Base-by-base conservation (phyloP, 495 filamentous ascomycete species). In the Penicillium maclennaniae region DNA sequence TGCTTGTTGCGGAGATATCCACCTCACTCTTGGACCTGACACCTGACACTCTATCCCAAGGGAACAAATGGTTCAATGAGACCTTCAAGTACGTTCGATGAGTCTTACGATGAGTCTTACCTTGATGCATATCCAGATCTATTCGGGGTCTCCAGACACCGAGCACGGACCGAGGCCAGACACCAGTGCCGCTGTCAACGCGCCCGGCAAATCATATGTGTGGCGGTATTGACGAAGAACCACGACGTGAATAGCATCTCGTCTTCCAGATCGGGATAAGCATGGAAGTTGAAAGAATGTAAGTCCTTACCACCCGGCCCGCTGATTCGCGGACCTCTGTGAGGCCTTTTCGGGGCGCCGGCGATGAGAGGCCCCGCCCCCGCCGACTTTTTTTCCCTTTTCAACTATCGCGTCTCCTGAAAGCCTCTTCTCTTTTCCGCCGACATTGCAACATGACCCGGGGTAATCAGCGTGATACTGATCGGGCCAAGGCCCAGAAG, bases 381-480 rank as follows among this genome's bases (percentile, higher is more conserved):
- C 31, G 31, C 34, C 39, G 39, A 37, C 45, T 49, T 43, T 49
- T 48, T 45, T 44, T 49, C 10, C 46, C 16, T 28, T 16, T 34
- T 23, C 28, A 42, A 7, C 10, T 19, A 20, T 12, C 49, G n/a
- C 25, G 17, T 40, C 41, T 28, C 41, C 38, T 17, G 12, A 4
- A 26, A 26, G 19, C 49, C 25, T 7, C 41, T 48, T 37, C 7
- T 43, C 34, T 38, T 51, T 51, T 10, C 31, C 28, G 28, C 34
- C 19, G 20, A 19, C 49, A 53, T 47, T 45, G 17, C 68, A 80
- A 67, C 31, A 96, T 96, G 91, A 83, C 91, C 52, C 88, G 91
- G 67, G 91, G 91, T 58, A 97, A 97, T 67, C 91, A 97, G 79
- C 83, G 91, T 64, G 91, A 96, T 49, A 88, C 87, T 70, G 88